A percentile compares a stretch with the other conserved stretches of the same genome.
Evolutionary conservation across 2,329 filamentous ascomycete genomes (phyloP).

Genomic region (Samsoniella hepiali): DNA sequence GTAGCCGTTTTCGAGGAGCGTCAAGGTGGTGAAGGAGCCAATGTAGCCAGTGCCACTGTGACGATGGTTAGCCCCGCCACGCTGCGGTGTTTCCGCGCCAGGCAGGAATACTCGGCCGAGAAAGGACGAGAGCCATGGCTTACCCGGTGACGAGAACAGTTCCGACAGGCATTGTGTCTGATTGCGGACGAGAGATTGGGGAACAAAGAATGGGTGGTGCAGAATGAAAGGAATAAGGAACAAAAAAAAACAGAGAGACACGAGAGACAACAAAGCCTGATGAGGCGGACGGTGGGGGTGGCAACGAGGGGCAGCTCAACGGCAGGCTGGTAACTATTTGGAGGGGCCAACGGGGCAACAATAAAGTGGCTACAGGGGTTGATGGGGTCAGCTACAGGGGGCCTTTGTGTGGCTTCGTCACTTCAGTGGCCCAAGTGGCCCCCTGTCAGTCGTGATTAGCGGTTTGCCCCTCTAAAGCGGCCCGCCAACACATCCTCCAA

Average conservation of each 20-base stretch:
- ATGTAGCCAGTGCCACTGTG: slow-evolving; percentile 96
- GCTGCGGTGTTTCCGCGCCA: background rate
- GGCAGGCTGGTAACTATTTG: background rate
- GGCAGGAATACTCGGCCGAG: slow-evolving; percentile 13
- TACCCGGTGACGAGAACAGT: slow-evolving; percentile 93
- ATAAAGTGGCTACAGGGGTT: slow-evolving; percentile 1
- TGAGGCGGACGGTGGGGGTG: slow-evolving; percentile 3
- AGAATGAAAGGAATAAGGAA: slow-evolving; percentile 3
- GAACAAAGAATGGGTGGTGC: slow-evolving; percentile 21
- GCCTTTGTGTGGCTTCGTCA: no score
- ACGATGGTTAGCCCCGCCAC: slow-evolving; percentile 19
- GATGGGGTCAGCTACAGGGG: background rate
- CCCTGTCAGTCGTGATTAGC: background rate
- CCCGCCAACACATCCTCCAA: background rate
- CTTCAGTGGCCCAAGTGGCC: background rate
- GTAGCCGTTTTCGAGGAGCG: slow-evolving; percentile 90
- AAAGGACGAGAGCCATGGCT: slow-evolving; percentile 30
- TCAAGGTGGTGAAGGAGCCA: slow-evolving; percentile 91
- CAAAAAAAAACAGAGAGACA: slow-evolving; percentile 5
- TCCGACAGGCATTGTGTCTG: slow-evolving; percentile 65
- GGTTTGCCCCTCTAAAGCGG: slow-evolving; percentile 1
- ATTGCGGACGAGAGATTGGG: slow-evolving; percentile 23
- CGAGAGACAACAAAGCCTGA: slow-evolving; percentile 5
- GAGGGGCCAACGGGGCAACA: background rate
- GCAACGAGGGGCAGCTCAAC: slow-evolving; percentile 2